Conservation (phyloP, 2,329 filamentous ascomycete species). For the Huntiella bhutanensis region DNA sequence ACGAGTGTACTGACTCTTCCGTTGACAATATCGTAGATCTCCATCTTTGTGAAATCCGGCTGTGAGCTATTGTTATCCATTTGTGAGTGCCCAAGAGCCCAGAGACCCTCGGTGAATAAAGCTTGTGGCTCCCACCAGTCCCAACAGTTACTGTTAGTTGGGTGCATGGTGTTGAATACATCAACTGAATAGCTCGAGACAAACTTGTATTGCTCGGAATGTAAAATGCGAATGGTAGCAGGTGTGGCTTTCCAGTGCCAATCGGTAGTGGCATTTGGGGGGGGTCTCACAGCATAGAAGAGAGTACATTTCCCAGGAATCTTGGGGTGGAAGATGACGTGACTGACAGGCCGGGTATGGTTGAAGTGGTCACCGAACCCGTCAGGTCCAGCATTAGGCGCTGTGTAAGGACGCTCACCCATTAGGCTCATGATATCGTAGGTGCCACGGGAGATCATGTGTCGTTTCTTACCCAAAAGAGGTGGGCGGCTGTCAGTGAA, state of each 20-base stretch:
- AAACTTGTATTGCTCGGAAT: neutral
- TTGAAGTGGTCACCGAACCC: too few relatives aligned
- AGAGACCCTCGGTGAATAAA: conserved; percentile 3
- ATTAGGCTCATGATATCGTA: too few relatives aligned
- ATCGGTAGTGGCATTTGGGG: too few relatives aligned
- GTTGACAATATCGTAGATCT: neutral
- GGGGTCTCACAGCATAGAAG: neutral
- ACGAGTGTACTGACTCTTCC: neutral
- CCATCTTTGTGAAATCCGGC: neutral
- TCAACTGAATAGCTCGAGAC: neutral
- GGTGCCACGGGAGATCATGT: too few relatives aligned
- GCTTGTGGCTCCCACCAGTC: neutral
- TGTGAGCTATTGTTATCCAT: too few relatives aligned
- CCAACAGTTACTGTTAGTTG: neutral
- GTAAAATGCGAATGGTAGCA: neutral
- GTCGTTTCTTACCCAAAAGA: too few relatives aligned
- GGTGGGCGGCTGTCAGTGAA: neutral
- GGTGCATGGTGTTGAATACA: neutral
- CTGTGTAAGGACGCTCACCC: too few relatives aligned
- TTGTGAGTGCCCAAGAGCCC: neutral
- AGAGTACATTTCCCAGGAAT: neutral
- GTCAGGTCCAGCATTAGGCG: too few relatives aligned
- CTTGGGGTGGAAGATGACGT: neutral
- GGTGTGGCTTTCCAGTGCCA: neutral
- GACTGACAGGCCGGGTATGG: too few relatives aligned